Evolutionary conservation across 1,139 yeast genomes (phyloP).

Genomic region (Protomyces inouyei): DNA sequence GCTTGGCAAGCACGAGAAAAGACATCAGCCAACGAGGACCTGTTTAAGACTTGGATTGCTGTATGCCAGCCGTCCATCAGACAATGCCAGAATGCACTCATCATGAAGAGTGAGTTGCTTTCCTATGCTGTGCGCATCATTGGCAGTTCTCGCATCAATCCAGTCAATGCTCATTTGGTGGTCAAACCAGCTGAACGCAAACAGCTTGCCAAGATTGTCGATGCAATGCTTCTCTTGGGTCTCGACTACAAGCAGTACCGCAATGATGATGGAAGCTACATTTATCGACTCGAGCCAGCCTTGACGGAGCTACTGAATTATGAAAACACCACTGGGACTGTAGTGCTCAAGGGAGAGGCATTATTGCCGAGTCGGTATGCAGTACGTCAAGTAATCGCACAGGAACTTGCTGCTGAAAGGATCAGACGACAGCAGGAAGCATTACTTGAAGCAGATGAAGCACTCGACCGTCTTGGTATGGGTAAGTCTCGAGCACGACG

Average conservation of each 20-base stretch:
- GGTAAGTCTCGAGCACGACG: neutral
- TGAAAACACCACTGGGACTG: neutral
- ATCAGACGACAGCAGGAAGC: conserved; percentile 7
- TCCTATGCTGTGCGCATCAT: conserved; percentile 38
- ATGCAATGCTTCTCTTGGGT: conserved; percentile 36
- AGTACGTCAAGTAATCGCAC: conserved; percentile 35
- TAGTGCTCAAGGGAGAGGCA: conserved; percentile 5
- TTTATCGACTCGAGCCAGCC: conserved; percentile 39
- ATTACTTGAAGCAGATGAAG: neutral
- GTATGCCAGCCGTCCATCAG: conserved; percentile 31
- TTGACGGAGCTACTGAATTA: conserved; percentile 2
- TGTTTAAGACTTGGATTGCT: conserved; percentile 35
- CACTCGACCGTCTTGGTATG: neutral
- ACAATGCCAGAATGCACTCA: conserved; percentile 34
- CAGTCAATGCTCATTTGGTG: conserved; percentile 32
- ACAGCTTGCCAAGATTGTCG: conserved; percentile 34
- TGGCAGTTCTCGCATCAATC: conserved; percentile 35
- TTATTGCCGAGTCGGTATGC: conserved; percentile 32
- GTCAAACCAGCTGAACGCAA: conserved; percentile 33
- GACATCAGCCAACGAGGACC: conserved; percentile 33
- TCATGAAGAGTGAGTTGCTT: conserved; percentile 36
- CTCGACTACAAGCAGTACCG: conserved; percentile 36
- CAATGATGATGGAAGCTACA: conserved; percentile 38
- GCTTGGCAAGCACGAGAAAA: conserved; percentile 34
- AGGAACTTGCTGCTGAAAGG: conserved; percentile 31